Evolutionary conservation across 1,284 basidiomycete genomes (phyloP).

Genomic region (Xerocomus amazonicus): DNA sequence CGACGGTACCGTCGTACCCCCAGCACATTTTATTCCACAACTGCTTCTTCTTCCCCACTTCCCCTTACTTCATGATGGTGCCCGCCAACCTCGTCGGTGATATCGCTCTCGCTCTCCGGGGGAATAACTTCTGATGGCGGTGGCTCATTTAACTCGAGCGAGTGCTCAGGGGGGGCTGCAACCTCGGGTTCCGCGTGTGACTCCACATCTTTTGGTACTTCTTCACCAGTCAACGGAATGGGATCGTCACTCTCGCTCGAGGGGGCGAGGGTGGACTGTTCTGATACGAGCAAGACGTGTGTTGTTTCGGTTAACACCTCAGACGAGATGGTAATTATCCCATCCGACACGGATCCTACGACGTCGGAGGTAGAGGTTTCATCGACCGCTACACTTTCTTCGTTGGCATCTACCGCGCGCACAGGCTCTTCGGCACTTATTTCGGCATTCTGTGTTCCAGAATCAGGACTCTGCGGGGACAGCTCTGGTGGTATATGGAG

Average conservation of each 20-base stretch:
- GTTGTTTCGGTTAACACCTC: slow-evolving; percentile 8
- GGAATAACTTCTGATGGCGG: slow-evolving; percentile 31
- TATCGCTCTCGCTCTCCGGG: slow-evolving; percentile 35
- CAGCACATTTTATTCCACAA: slow-evolving; percentile 7
- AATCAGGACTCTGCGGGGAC: not conserved
- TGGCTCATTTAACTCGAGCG: slow-evolving; percentile 31
- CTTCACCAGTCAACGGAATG: slow-evolving; percentile 1
- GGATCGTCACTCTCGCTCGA: slow-evolving; percentile 7
- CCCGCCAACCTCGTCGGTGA: slow-evolving; percentile 31
- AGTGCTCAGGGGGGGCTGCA: slow-evolving; percentile 3
- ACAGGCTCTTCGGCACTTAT: slow-evolving; percentile 9
- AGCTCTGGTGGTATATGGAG: not conserved
- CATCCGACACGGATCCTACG: slow-evolving; percentile 9
- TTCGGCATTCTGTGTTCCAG: slow-evolving; percentile 10
- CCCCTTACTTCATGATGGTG: slow-evolving; percentile 19
- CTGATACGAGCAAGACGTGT: slow-evolving; percentile 1
- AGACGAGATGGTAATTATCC: not conserved
- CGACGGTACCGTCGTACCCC: slow-evolving; percentile 18
- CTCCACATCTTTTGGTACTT: slow-evolving; percentile 8
- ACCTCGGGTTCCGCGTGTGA: slow-evolving; percentile 11
- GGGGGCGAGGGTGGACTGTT: slow-evolving; percentile 1
- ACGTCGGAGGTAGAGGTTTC: slow-evolving; percentile 5
- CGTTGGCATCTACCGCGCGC: not conserved
- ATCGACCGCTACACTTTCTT: slow-evolving; percentile 4
- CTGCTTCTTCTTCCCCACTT: slow-evolving; percentile 17